These are phyloP conservation scores for Nannochloris sp. DNA, from an alignment of 139 green algal species.

Conservation along the genomic window DNA sequence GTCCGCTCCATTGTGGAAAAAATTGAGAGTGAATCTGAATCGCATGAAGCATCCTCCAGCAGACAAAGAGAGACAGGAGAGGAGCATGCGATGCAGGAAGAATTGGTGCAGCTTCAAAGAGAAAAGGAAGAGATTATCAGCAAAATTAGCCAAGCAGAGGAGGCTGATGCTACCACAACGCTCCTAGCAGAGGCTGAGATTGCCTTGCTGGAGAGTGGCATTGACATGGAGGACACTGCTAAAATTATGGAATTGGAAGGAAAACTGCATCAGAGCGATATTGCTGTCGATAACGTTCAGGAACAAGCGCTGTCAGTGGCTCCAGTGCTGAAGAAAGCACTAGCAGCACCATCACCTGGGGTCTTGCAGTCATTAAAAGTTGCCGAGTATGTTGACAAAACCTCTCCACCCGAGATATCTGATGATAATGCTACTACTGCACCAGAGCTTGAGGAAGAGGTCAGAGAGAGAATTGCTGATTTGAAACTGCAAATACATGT, in stretches of 20 bases:
- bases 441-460: background rate
- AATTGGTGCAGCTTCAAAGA: constrained; percentile 20
- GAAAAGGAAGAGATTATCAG: constrained; percentile 27
- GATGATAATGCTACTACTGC: too few species aligned
- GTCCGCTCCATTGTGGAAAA: background rate
- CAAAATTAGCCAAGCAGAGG: background rate
- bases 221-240: background rate
- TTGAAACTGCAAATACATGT: background rate
- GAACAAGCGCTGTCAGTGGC: too few species aligned
- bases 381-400: too few species aligned
- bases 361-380: too few species aligned
- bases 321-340: background rate
- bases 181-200: constrained; percentile 1
- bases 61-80: background rate
- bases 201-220: constrained; percentile 1
- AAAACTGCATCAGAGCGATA: background rate
- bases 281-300: background rate
- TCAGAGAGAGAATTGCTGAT: background rate
- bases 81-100: background rate
- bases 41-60: background rate
- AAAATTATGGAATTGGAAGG: background rate
- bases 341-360: too few species aligned
- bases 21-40: background rate
- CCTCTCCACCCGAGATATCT: too few species aligned
- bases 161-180: background rate